phyloP scores from a whole-genome alignment of 352 stramenopile species.

The Phytopythium chamaehyphon region DNA sequence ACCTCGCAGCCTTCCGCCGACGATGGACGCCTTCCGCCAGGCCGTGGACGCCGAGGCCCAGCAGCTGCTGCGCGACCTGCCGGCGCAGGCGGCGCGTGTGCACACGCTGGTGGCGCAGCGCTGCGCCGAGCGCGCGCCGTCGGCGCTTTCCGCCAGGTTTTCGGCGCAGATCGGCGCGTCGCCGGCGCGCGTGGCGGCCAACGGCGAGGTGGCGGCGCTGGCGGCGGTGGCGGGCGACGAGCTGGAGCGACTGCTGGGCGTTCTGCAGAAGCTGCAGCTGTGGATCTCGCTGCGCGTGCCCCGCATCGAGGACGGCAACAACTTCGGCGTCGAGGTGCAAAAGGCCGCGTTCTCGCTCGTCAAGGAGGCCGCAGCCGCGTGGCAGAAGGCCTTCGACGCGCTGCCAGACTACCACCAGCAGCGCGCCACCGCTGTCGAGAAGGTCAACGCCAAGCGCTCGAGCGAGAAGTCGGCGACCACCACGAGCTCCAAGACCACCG shows the following conservation, averaged over 20 bases:
- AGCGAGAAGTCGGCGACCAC: constrained; percentile 58
- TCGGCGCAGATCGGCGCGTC: constrained; percentile 25
- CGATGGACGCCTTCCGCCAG: constrained; percentile 56
- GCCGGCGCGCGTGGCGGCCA: constrained; percentile 27
- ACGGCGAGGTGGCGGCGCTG: constrained; percentile 37
- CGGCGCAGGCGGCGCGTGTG: constrained; percentile 34
- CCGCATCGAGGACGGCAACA: constrained; percentile 81
- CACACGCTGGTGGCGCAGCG: constrained; percentile 47
- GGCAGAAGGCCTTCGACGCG: constrained; percentile 75
- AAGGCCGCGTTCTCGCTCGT: constrained; percentile 67
- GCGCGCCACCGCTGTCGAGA: constrained; percentile 61
- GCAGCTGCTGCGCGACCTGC: constrained; percentile 40
- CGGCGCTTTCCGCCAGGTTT: constrained; percentile 31
- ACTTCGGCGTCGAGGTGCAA: constrained; percentile 87
- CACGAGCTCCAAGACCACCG: constrained; percentile 49
- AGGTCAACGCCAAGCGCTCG: constrained; percentile 59
- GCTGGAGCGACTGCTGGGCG: constrained; percentile 36
- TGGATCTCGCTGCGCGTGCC: constrained; percentile 79
- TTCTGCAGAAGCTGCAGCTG: constrained; percentile 50
- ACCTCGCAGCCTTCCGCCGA: neutral
- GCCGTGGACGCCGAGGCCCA: constrained; percentile 33
- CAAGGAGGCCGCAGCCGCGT: constrained; percentile 56
- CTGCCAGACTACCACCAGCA: constrained; percentile 69
- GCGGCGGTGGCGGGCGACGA: constrained; percentile 46
- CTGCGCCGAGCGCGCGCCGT: constrained; percentile 37